Conservation (phyloP, 129 eudicot species). For the Artemisia tridentata region DNA sequence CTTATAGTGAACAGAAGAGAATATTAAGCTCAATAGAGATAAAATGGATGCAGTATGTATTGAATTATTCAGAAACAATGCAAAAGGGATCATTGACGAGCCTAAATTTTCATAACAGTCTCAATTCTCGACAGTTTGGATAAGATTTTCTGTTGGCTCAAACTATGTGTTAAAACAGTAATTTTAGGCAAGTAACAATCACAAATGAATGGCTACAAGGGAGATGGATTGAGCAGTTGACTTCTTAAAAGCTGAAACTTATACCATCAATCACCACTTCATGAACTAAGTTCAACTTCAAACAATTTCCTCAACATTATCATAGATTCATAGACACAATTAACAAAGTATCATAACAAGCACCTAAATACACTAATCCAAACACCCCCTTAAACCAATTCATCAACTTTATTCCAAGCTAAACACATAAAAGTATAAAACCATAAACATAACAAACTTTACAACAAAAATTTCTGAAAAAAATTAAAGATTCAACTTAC, state of each 20-base stretch:
- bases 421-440: not conserved
- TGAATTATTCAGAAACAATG: not conserved
- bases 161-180: not conserved
- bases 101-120: not conserved
- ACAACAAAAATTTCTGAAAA: not conserved
- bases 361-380: no score
- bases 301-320: not conserved
- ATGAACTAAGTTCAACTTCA: not conserved
- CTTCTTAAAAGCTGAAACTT: not conserved
- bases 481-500: slow-evolving; percentile 29
- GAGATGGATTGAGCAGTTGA: not conserved
- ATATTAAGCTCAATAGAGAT: not conserved
- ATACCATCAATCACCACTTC: not conserved
- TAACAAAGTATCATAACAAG: not conserved
- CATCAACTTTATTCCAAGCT: no score
- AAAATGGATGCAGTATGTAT: not conserved
- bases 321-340: not conserved
- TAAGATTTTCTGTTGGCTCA: not conserved
- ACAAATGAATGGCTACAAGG: not conserved
- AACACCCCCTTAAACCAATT: no score
- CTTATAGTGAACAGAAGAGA: not conserved
- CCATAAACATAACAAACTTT: slow-evolving; percentile 2
- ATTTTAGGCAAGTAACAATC: not conserved
- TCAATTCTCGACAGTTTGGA: no score
- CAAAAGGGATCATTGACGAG: not conserved